A percentile compares a stretch with the other conserved stretches of the same genome.
phyloP scores from a whole-genome alignment of 83 land plant genomes.

The Picea abies region DNA sequence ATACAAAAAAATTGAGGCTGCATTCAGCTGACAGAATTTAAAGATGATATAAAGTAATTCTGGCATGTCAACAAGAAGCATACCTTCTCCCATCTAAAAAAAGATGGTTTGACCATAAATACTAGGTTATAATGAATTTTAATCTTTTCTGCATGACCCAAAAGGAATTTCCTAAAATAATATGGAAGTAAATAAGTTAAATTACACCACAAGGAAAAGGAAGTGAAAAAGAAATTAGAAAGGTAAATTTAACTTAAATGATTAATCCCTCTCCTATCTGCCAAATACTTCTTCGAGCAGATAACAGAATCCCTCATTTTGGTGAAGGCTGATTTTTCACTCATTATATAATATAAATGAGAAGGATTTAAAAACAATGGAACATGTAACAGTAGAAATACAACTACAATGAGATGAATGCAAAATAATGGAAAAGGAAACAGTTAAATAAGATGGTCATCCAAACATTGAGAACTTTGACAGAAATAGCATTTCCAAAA shows the following conservation, averaged over 20 bases:
- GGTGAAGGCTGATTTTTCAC: background rate
- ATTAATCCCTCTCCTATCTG: background rate
- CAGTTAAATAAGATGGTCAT: background rate
- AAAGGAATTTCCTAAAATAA: background rate
- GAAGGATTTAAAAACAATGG: background rate
- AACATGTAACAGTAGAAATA: background rate
- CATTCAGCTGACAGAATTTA: background rate
- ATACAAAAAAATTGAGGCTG: conserved; percentile 1
- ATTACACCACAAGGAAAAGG: background rate
- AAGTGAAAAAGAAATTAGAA: background rate
- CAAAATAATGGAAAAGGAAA: background rate
- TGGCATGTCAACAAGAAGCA: background rate
- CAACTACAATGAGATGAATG: background rate
- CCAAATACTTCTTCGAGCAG: background rate
- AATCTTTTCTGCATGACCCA: background rate
- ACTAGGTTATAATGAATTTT: background rate
- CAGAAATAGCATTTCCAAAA: background rate
- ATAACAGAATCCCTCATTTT: background rate
- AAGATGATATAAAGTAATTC: background rate
- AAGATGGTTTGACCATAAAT: background rate
- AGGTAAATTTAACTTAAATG: background rate
- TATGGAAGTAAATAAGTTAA: background rate
- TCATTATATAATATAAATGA: background rate
- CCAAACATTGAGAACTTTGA: background rate
- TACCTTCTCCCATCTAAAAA: background rate